phyloP scores from a whole-genome alignment of 2,329 filamentous ascomycete species.

The Neofusicoccum cordaticola region DNA sequence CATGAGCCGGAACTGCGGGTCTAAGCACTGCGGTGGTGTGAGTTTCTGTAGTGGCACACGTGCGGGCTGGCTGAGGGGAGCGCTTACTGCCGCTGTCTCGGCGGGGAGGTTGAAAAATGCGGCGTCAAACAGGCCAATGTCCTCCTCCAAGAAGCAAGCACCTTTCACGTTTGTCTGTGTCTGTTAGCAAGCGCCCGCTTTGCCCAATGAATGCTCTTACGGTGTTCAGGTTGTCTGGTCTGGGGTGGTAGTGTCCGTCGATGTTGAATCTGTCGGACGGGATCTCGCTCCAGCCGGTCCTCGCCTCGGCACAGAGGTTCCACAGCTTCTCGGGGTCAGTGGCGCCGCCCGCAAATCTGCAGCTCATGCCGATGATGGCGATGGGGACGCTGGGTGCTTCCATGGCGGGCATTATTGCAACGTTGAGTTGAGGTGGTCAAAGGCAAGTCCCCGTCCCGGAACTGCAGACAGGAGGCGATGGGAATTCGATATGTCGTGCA shows the following conservation, averaged over 20 bases:
- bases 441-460: too few species aligned
- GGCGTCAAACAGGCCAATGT: conserved; percentile 22
- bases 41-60: not conserved
- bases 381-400: conserved; percentile 14
- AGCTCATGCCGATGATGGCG: conserved; percentile 36
- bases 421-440: not conserved
- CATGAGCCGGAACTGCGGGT: conserved; percentile 24
- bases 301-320: conserved; percentile 30
- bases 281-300: conserved; percentile 24
- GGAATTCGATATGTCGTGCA: too few species aligned
- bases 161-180: not conserved
- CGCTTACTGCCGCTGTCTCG: conserved; percentile 14
- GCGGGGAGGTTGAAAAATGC: conserved; percentile 23
- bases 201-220: too few species aligned
- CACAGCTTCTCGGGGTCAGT: conserved; percentile 31
- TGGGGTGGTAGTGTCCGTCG: conserved; percentile 22
- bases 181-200: not conserved
- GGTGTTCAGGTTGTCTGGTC: not conserved
- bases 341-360: conserved; percentile 31
- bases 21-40: conserved; percentile 15
- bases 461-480: too few species aligned
- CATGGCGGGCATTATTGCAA: not conserved
- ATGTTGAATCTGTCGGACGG: conserved; percentile 31
- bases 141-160: conserved; percentile 20
- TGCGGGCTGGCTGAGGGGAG: too few species aligned